Evolutionary conservation across 768 basidiomycete genomes (phyloP).

Genomic region (Agrocybe pediades): DNA sequence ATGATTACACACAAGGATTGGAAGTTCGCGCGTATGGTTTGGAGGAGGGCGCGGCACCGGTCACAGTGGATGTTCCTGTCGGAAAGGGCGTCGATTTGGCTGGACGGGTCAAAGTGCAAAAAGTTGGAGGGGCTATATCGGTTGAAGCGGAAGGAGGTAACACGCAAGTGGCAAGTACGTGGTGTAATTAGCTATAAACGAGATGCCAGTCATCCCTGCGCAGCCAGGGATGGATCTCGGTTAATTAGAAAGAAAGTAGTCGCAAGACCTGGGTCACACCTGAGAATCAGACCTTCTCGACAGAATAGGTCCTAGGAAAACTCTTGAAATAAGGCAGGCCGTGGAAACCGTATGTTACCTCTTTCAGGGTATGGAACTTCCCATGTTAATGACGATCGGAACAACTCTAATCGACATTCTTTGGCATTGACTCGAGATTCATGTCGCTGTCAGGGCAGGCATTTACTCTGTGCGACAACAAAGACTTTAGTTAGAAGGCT

Average conservation of each 20-base stretch:
- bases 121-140: constrained; percentile 1
- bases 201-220: not conserved
- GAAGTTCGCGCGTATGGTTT: constrained; percentile 58
- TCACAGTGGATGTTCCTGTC: constrained; percentile 41
- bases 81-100: constrained; percentile 43
- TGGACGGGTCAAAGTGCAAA: constrained; percentile 38
- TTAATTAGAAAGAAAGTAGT: not conserved
- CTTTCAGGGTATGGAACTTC: not conserved
- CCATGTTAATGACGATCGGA: no score
- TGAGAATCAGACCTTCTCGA: no score
- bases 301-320: not conserved
- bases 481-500: not conserved
- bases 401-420: no score
- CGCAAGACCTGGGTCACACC: no score
- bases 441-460: not conserved
- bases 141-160: constrained; percentile 13
- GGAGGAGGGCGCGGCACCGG: constrained; percentile 37
- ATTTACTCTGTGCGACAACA: no score
- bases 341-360: not conserved
- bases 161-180: constrained; percentile 5
- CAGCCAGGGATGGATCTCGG: not conserved
- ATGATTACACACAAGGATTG: constrained; percentile 50
- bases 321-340: not conserved
- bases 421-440: not conserved
- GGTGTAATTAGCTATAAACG: not conserved